phyloP scores from a whole-genome alignment of 2,329 filamentous ascomycete species.

The Hypoxylon sp. region DNA sequence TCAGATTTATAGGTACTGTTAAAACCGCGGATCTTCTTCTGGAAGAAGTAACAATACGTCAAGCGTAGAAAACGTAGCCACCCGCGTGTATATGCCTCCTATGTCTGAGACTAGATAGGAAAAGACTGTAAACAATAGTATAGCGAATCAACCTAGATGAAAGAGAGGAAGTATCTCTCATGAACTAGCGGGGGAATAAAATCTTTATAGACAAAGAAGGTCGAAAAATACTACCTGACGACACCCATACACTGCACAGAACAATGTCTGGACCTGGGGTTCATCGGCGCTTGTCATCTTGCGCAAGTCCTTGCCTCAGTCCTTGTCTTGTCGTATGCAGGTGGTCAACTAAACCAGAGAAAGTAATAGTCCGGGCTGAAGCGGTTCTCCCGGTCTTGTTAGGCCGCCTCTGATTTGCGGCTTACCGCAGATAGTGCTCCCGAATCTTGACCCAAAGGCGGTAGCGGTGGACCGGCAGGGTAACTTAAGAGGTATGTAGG shows the following conservation, averaged over 20 bases:
- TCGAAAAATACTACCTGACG: conserved; percentile 38
- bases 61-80: conserved; percentile 1
- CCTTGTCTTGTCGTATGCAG: conserved; percentile 27
- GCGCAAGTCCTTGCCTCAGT: conserved; percentile 21
- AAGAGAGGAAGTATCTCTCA: conserved; percentile 11
- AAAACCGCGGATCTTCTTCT: conserved; percentile 1
- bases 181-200: conserved; percentile 23
- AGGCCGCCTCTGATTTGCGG: conserved; percentile 37
- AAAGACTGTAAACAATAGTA: conserved; percentile 15
- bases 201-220: conserved; percentile 42
- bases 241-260: conserved; percentile 42
- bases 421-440: conserved; percentile 28
- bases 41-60: conserved; percentile 9
- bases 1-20: conserved; percentile 3
- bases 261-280: conserved; percentile 35
- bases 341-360: conserved; percentile 25
- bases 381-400: conserved; percentile 5
- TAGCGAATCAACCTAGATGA: conserved; percentile 27
- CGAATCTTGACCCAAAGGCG: conserved; percentile 9
- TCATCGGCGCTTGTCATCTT: conserved; percentile 38
- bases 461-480: conserved; percentile 25
- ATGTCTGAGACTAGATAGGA: conserved; percentile 21
- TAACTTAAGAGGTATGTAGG: conserved; percentile 22
- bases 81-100: conserved; percentile 1
- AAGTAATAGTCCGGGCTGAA: conserved; percentile 29